Conservation (phyloP, 73 alveolate species). For the Effrenium voratum region DNA sequence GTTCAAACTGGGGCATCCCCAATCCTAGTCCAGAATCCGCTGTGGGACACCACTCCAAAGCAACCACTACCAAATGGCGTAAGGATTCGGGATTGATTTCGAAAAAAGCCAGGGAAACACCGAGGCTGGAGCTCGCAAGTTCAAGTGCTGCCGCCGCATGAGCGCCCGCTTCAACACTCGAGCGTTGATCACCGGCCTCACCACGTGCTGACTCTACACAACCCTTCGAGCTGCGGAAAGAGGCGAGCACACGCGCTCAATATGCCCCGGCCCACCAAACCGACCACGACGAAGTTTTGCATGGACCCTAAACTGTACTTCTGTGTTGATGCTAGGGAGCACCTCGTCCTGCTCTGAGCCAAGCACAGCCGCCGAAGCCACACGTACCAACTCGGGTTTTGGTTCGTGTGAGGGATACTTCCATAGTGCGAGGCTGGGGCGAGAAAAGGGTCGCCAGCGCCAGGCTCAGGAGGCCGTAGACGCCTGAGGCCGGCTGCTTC, state of each 20-base stretch:
- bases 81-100: too few relatives aligned
- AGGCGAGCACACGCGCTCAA: too few relatives aligned
- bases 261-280: too few relatives aligned
- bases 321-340: too few relatives aligned
- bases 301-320: too few relatives aligned
- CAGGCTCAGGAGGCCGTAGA: slow-evolving; percentile 16
- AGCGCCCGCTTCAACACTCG: slow-evolving; percentile 80
- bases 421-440: slow-evolving; percentile 29
- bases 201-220: not conserved
- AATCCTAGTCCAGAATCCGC: too few relatives aligned
- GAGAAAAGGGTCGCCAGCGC: slow-evolving; percentile 3
- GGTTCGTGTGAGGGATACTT: too few relatives aligned
- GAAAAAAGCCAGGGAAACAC: not conserved
- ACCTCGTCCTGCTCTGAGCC: not conserved
- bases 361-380: slow-evolving; percentile 41
- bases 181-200: slow-evolving; percentile 46
- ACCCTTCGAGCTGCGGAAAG: too few relatives aligned
- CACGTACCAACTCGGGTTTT: slow-evolving; percentile 40
- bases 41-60: too few relatives aligned
- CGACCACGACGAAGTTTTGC: too few relatives aligned
- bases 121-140: slow-evolving; percentile 34
- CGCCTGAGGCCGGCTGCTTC: not conserved
- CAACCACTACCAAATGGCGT: too few relatives aligned
- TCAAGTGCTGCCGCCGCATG: slow-evolving; percentile 78
- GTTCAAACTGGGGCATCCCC: too few relatives aligned